Base-by-base conservation (phyloP, 2,329 filamentous ascomycete species). In the Emmonsia crescens region DNA sequence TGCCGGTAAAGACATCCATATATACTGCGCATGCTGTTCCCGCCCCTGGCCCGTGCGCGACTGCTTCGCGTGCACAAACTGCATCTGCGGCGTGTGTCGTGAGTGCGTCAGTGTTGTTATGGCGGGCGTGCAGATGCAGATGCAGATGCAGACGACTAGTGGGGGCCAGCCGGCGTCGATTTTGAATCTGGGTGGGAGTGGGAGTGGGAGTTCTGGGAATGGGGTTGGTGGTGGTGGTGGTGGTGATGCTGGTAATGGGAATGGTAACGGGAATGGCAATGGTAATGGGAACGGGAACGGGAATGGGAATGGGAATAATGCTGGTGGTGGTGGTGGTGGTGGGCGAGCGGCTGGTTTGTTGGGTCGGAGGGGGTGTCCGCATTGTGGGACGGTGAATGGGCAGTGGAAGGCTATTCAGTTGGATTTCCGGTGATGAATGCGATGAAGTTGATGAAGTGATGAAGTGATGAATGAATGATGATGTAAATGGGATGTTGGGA, bases 41-140 rank as follows among this genome's bases (percentile, higher is more conserved):
- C 85, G 87, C 44, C 80, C 91, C 21, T 92, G 88, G 59, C 78
- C 87, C 12, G 78, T 97, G 31, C 87, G 86, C 69, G 89, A 93
- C 69, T 94, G 90, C 40, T 96, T 91, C 71, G 93, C 93, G 27
- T 97, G 93, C 74, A 96, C 92, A 0, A 92, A 96, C 74, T 97
- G 94, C 74, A 96, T 97, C 65, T 96, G 91, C 72, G 93, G 92
- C 19, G 83, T 97, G 57, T 97, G 94, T 74, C 85, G 87, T 65
- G 85, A 91, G 63, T 97, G 93, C 70, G 91, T 96, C 62, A 70
- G 71, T 60, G 72, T 75, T 71, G 77, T 78, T 66, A 74, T 77
- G 59, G 71, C 72, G 63, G 76, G 72, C 64, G 76, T 75, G 63
- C 75, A 76, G 24, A 68, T n/a, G n/a, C n/a, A n/a, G n/a, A n/a